Percentiles rank a stretch among this genome's conserved stretches.
phyloP scores from a whole-genome alignment of 345 rosid species.

The Litchi chinensis region DNA sequence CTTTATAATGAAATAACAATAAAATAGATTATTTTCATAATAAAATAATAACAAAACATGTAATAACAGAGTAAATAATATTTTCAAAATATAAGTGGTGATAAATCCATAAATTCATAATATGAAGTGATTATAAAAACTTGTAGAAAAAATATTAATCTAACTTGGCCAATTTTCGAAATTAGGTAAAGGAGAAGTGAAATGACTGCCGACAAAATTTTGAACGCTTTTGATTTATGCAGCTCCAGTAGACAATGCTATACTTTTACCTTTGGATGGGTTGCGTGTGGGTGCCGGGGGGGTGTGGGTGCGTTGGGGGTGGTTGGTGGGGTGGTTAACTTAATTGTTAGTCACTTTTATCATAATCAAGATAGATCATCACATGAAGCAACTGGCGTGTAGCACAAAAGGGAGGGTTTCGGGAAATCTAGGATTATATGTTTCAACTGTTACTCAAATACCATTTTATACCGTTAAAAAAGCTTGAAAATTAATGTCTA shows the following conservation, averaged over 20 bases:
- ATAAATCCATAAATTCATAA: too few relatives aligned
- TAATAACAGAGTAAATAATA: too few relatives aligned
- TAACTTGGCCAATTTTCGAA: neutral
- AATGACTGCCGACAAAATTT: neutral
- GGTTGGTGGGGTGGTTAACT: too few relatives aligned
- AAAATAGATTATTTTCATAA: too few relatives aligned
- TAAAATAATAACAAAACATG: too few relatives aligned
- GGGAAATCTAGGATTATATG: conserved; percentile 6
- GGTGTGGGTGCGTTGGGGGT: too few relatives aligned
- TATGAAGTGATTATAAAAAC: too few relatives aligned
- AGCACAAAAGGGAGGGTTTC: neutral
- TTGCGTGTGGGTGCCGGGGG: too few relatives aligned
- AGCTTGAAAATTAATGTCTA: neutral
- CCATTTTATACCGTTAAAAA: neutral
- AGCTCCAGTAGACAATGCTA: neutral
- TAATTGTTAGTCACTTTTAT: neutral
- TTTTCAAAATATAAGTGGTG: too few relatives aligned
- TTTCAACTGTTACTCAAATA: neutral
- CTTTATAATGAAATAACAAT: too few relatives aligned
- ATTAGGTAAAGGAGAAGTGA: neutral
- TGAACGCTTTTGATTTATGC: neutral
- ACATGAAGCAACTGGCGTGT: neutral
- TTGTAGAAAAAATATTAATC: too few relatives aligned
- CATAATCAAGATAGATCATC: neutral
- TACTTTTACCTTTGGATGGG: neutral